phyloP scores from a whole-genome alignment of 2,329 filamentous ascomycete species.

The Pseudogymnoascus sp. region DNA sequence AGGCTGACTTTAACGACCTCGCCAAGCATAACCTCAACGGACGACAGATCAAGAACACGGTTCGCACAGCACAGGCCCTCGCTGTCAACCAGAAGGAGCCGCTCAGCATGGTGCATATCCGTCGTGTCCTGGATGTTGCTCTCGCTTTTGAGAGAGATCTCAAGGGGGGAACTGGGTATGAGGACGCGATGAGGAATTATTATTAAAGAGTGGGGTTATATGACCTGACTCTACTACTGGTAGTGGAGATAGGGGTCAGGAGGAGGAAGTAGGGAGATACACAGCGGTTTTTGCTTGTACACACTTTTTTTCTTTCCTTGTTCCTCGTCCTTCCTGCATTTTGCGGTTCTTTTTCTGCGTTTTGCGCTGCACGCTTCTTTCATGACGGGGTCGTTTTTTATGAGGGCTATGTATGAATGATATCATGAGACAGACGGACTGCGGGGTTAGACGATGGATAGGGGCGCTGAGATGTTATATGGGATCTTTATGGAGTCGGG shows the following conservation, averaged over 20 bases:
- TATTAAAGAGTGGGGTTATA: slow-evolving; percentile 33
- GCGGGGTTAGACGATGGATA: not conserved
- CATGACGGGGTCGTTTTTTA: not conserved
- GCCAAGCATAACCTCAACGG: slow-evolving; percentile 62
- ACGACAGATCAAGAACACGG: slow-evolving; percentile 78
- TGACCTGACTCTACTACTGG: not conserved
- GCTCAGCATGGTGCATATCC: slow-evolving; percentile 71
- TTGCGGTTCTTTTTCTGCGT: not conserved
- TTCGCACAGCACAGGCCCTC: slow-evolving; percentile 73
- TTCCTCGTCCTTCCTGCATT: not conserved
- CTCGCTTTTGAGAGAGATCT: slow-evolving; percentile 77
- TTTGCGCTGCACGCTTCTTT: not conserved
- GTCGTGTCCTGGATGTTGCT: slow-evolving; percentile 73
- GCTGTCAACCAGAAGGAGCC: slow-evolving; percentile 65
- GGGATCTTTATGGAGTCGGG: not conserved
- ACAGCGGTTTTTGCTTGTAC: not conserved
- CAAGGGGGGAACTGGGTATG: slow-evolving; percentile 69
- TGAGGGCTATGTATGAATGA: slow-evolving; percentile 3
- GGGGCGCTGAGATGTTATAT: not conserved
- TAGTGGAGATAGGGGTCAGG: not conserved
- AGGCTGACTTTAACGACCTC: slow-evolving; percentile 58
- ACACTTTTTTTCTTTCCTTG: not conserved
- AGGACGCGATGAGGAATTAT: slow-evolving; percentile 79
- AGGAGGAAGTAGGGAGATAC: not conserved
- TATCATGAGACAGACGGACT: slow-evolving; percentile 3